Base-by-base conservation (phyloP, 768 basidiomycete genomes). In the Butyriboletus loyo region DNA sequence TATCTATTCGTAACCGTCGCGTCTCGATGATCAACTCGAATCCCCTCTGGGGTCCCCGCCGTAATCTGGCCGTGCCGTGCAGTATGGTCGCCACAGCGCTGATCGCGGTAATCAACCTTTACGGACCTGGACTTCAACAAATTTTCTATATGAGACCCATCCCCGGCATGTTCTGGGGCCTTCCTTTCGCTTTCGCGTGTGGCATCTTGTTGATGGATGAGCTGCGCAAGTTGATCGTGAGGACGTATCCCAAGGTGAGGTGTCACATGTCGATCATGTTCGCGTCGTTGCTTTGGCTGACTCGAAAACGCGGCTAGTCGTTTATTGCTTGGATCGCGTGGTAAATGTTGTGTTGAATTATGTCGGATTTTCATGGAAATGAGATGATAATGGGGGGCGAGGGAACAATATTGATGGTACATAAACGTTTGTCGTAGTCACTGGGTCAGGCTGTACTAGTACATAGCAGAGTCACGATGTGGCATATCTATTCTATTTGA, bases 161-260 rank as follows among this genome's bases (percentile, higher is more conserved):
- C 17, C 76, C 74, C 4, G 65, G 70, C 31, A 72, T 74, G 63
- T 79, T 74, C 56, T 79, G 77, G 77, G 67, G 72, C 5, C 53
- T 76, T 21, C 76, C 77, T 0, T 69, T 77, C 43, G 49, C 63
- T 0, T 75, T 78, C 45, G 77, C 75, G 27, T 19, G 73, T 10
- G 75, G 71, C 0, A 73, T 79, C 17, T 55, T 80, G 54, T 57
- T 62, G 0, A 66, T 78, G 65, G 78, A 80, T 52, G 77, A 80
- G 58, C 39, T 69, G 17, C 67, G 78, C 46, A 79, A 79, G 64
- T 55, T 76, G 47, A 58, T 78, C 34, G 77, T 77, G 50, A 64
- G 77, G 57, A 66, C 71, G 8, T 75, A 75, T 49, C 76, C 76
- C 2, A 72, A 74, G 64, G 76, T 75, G 51, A 63, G 63, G 8